Conservation (phyloP, 2,329 filamentous ascomycete species). For the Achaetomium macrosporum region DNA sequence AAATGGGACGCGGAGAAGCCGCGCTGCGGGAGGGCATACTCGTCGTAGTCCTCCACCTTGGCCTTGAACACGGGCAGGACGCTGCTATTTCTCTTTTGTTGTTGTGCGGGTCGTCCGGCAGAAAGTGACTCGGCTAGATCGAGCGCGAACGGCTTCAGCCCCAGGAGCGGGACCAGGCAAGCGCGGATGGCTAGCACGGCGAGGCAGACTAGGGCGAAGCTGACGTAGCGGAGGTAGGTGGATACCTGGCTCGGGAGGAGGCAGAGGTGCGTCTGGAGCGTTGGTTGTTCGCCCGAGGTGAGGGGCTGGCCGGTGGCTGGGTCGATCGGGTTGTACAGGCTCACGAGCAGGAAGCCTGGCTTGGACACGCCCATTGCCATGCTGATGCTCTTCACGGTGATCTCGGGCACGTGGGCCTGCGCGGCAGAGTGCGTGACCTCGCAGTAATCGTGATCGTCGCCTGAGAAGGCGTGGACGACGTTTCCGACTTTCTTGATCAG, state of each 20-base stretch:
- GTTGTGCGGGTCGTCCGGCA: not conserved
- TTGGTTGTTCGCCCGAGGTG: constrained; percentile 39
- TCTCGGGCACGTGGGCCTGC: constrained; percentile 64
- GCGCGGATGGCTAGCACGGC: constrained; percentile 48
- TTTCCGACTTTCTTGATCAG: constrained; percentile 75
- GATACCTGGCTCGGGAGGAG: constrained; percentile 81
- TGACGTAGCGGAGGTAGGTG: constrained; percentile 74
- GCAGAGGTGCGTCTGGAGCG: constrained; percentile 84
- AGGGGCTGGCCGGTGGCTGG: constrained; percentile 43
- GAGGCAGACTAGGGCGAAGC: constrained; percentile 51
- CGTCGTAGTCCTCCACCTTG: constrained; percentile 46
- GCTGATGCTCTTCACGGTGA: constrained; percentile 90
- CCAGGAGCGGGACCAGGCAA: constrained; percentile 50
- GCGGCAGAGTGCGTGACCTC: constrained; percentile 73
- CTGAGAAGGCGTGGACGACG: constrained; percentile 81
- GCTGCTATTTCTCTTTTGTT: not conserved
- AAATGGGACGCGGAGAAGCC: constrained; percentile 6
- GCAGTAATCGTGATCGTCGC: constrained; percentile 98
- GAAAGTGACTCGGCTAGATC: constrained; percentile 32
- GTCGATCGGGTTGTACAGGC: constrained; percentile 87
- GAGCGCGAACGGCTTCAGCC: constrained; percentile 49
- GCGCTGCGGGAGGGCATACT: constrained; percentile 26
- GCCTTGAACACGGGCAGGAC: constrained; percentile 47
- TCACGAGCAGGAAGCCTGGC: constrained; percentile 82
- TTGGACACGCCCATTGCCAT: constrained; percentile 93